Base-by-base conservation (phyloP, 2,329 filamentous ascomycete species). In the Cladophialophora immunda region DNA sequence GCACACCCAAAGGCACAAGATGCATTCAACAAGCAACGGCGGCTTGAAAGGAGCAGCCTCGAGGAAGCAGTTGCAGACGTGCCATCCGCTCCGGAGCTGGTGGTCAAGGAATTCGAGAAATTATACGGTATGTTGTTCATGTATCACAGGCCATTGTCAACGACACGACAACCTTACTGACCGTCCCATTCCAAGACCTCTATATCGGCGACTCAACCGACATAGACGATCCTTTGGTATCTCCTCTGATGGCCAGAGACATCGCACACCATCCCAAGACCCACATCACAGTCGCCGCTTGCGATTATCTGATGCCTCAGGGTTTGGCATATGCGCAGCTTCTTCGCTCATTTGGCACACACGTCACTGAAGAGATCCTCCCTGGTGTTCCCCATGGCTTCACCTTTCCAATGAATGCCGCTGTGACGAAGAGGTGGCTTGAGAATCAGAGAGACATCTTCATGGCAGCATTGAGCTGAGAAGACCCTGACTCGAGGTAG, bases 1-100 rank as follows among this genome's bases (percentile, higher is more conserved):
- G 86, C 58, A n/a, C 58, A 62, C 36, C 54, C 41, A 17, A 52
- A 58, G 54, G 64, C 54, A n/a, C 52, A 62, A 58, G 41, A 22
- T 7, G 27, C 34, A 19, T 66, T 66, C 30, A 54, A 58, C 9
- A 11, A 36, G 13, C 22, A 54, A 13, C 50, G 64, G 15, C 38
- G 13, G 13, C 38, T 25, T 4, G 30, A 45, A 41, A 56, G 30
- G 36, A 66, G 64, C 45, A 17, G 22, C 19, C 54, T 32, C 36
- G 64, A 62, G 38, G 25, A 45, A 25, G 17, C 34, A 9, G 57
- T 66, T 25, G 53, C 34, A 54, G 25, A 53, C 57, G 58, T 36
- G 2, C 58, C 50, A 8, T 52, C 9, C 30, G 52, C 52, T 30
- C 58, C 64, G 32, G 60, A 59, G 19, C 50, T 9, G 17, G 45